Evolutionary conservation across 768 basidiomycete species (phyloP).

Genomic region (Phylloporus sp.): DNA sequence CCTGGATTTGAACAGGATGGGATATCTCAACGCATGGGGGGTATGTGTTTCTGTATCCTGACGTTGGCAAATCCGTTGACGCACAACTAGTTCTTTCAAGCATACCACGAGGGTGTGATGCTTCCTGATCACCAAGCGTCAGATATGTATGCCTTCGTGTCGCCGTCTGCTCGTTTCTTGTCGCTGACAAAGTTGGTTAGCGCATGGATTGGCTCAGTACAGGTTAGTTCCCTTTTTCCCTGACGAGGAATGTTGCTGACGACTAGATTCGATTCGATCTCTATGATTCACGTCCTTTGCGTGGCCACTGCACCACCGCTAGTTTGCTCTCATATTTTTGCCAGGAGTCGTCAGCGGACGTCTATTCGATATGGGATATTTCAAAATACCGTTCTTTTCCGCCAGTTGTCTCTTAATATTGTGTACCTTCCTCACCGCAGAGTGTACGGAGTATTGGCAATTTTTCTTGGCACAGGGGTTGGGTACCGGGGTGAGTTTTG

Average conservation of each 20-base stretch:
- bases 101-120: slow-evolving; percentile 56
- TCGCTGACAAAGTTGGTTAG: slow-evolving; percentile 33
- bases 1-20: slow-evolving; percentile 40
- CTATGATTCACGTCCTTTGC: neutral
- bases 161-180: neutral
- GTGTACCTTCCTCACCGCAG: slow-evolving; percentile 59
- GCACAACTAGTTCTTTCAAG: slow-evolving; percentile 57
- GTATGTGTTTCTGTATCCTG: slow-evolving; percentile 49
- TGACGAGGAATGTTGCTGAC: neutral
- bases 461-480: slow-evolving; percentile 73
- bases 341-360: slow-evolving; percentile 62
- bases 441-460: slow-evolving; percentile 75
- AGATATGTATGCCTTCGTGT: slow-evolving; percentile 45
- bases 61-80: neutral
- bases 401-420: slow-evolving; percentile 48
- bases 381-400: slow-evolving; percentile 44
- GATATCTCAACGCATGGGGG: slow-evolving; percentile 72
- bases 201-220: slow-evolving; percentile 77
- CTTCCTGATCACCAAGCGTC: slow-evolving; percentile 51
- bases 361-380: slow-evolving; percentile 69
- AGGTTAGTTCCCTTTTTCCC: slow-evolving; percentile 34
- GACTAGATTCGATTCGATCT: neutral
- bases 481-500: slow-evolving; percentile 49
- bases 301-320: neutral
- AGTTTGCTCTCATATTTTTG: slow-evolving; percentile 62